Evolutionary conservation across 768 basidiomycete species (phyloP).

Genomic region (Daedalea quercina): DNA sequence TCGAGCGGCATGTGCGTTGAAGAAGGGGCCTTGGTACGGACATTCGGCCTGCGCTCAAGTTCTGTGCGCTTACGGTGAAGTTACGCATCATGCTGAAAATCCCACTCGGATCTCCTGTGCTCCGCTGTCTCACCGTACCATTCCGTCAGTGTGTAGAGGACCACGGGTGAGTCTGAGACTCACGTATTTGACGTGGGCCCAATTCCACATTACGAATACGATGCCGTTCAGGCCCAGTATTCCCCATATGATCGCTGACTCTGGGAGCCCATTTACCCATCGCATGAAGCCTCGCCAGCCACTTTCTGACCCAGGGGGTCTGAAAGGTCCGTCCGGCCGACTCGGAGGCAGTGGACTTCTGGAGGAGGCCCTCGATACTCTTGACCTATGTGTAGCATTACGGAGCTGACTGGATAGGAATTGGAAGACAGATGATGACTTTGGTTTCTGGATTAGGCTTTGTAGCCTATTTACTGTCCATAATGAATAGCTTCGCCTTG

Average conservation of each 20-base stretch:
- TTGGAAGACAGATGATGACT: background rate
- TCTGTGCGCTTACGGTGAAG: slow-evolving; percentile 56
- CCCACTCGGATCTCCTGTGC: slow-evolving; percentile 29
- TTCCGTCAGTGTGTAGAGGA: background rate
- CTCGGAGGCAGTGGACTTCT: background rate
- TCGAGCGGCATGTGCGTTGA: background rate
- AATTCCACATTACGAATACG: slow-evolving; percentile 57
- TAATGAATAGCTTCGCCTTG: too few species aligned
- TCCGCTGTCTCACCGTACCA: slow-evolving; percentile 10
- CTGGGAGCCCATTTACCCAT: slow-evolving; percentile 48
- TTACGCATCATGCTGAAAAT: slow-evolving; percentile 50
- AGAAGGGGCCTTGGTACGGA: slow-evolving; percentile 26
- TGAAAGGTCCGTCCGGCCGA: background rate
- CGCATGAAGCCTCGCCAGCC: slow-evolving; percentile 15
- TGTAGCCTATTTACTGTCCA: too few species aligned
- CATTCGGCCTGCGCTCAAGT: slow-evolving; percentile 60
- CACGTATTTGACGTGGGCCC: slow-evolving; percentile 19
- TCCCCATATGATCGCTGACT: slow-evolving; percentile 48
- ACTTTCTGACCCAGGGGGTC: background rate
- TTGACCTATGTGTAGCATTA: slow-evolving; percentile 6
- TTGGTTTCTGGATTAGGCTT: background rate
- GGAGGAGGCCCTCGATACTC: background rate
- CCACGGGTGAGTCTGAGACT: background rate
- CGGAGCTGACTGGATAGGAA: slow-evolving; percentile 1
- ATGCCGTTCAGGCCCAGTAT: slow-evolving; percentile 58